These are phyloP conservation scores for Mariannaea sp. DNA, from an alignment of 2,329 filamentous ascomycete genomes.

Conservation along the genomic window DNA sequence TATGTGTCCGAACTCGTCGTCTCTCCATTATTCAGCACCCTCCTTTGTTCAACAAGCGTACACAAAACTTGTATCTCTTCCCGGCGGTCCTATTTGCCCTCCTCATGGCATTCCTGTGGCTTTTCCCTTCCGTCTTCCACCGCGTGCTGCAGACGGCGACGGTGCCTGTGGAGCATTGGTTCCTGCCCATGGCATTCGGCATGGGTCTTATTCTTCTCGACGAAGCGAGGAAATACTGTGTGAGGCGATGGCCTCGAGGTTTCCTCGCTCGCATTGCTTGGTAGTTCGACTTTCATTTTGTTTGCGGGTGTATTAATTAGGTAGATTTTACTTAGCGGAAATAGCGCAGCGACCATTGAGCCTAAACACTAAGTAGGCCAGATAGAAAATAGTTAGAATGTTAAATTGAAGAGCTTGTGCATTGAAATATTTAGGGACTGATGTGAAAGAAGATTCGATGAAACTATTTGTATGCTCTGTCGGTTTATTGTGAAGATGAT, in stretches of 20 bases:
- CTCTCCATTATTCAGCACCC: slow-evolving; percentile 74
- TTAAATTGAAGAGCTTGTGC: no score
- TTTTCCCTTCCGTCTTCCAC: slow-evolving; percentile 71
- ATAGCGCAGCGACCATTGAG: no score
- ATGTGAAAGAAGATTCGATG: no score
- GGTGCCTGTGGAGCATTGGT: slow-evolving; percentile 76
- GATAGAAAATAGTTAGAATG: no score
- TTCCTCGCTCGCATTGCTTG: slow-evolving; percentile 17
- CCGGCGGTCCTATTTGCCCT: slow-evolving; percentile 73
- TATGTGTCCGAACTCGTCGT: slow-evolving; percentile 68
- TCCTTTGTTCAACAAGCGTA: slow-evolving; percentile 66
- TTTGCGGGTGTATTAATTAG: no score
- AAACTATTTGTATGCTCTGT: no score
- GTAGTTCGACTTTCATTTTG: no score
- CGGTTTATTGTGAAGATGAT: no score
- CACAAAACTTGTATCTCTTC: slow-evolving; percentile 71
- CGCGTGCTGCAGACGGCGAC: slow-evolving; percentile 61
- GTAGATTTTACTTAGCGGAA: no score
- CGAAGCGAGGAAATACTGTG: slow-evolving; percentile 24
- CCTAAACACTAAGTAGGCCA: no score
- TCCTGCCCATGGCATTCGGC: slow-evolving; percentile 75
- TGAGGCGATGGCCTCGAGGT: slow-evolving; percentile 21
- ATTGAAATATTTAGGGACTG: no score
- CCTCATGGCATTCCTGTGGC: slow-evolving; percentile 70
- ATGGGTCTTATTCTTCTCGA: slow-evolving; percentile 20